Evolutionary conservation across 352 stramenopile species (phyloP).

Genomic region (Phytophthora pini): DNA sequence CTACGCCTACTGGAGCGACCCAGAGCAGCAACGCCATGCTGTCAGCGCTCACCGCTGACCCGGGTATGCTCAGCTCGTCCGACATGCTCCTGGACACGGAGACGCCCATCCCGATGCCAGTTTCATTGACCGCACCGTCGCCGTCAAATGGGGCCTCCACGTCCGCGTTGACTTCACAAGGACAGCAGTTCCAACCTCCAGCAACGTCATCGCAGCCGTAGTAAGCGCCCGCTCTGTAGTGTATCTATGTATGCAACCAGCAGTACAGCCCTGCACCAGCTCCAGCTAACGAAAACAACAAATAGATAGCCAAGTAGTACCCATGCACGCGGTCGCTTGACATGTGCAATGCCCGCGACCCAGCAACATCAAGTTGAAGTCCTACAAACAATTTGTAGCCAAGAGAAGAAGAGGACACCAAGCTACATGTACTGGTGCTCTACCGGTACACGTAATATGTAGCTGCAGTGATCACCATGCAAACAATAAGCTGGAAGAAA

Average conservation of each 20-base stretch:
- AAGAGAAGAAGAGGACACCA: background rate
- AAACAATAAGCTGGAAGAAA: conserved; percentile 1
- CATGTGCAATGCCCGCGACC: background rate
- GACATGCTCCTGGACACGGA: conserved; percentile 53
- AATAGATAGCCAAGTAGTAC: conserved; percentile 40
- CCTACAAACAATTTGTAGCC: background rate
- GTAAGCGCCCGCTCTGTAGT: conserved; percentile 11
- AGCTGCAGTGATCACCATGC: background rate
- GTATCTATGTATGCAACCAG: conserved; percentile 40
- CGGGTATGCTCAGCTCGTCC: conserved; percentile 39
- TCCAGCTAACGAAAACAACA: conserved; percentile 28
- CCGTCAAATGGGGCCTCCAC: conserved; percentile 31
- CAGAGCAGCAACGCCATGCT: conserved; percentile 30
- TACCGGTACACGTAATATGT: background rate
- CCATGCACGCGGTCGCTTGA: conserved; percentile 1
- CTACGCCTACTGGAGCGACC: conserved; percentile 6
- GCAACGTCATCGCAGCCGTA: conserved; percentile 32
- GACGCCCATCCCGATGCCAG: conserved; percentile 58
- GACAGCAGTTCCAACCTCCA: conserved; percentile 28
- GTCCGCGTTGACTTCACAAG: conserved; percentile 26
- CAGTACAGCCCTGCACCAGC: conserved; percentile 9
- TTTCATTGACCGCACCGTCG: conserved; percentile 36
- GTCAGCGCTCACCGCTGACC: conserved; percentile 35
- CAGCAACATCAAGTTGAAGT: conserved; percentile 2
- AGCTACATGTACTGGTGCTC: too few species aligned